Evolutionary conservation across 345 rosid species (phyloP), one percentile per base, ranked within the genome.

Genomic region (Euphorbia peplus): DNA sequence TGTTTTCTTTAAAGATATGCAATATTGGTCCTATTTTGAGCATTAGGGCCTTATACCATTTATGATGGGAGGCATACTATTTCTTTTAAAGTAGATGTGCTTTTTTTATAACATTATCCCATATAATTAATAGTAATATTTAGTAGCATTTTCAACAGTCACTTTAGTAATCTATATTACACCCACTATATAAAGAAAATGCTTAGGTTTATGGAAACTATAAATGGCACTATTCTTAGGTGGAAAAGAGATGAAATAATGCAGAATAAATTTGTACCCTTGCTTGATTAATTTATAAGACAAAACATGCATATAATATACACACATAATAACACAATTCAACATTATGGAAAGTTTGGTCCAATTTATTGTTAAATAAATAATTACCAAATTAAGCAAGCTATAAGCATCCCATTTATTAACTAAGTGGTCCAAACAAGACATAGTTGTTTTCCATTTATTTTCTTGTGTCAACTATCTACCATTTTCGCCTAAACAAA

Each of bases 271-370:
- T 0, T 37, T 22, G 56, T 22, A 7, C 50, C 12, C 12, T 44
- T 44, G 12, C 8, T 41, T 66, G 70, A 39, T 56, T 44, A 10
- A 57, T 57, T 57, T 26, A 29, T 57, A 41, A 68, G 56, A 46
- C 2, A 68, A 68, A 44, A 53, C 18, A 42, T 42, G 14, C 24
- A 65, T n/a, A n/a, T 32, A n/a, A n/a, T n/a, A n/a, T n/a, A n/a
- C n/a, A n/a, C 14, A 48, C 3, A 44, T 8, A 14, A 16, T 44
- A 44, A 44, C 50, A 44, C 16, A 44, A 5, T 44, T 44, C 15
- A 13, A 44, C 50, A 8, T 46, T 47, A 48, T 58, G 50, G 32
- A 32, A 57, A 56, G 11, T 55, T 67, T 69, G 44, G 73, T 50
- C 59, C 18, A 50, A 30, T 50, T 48, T 4, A 50, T 60, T 59